Conservation (phyloP, 140 eudicot genomes). For the Erigeron philadelphicus region DNA sequence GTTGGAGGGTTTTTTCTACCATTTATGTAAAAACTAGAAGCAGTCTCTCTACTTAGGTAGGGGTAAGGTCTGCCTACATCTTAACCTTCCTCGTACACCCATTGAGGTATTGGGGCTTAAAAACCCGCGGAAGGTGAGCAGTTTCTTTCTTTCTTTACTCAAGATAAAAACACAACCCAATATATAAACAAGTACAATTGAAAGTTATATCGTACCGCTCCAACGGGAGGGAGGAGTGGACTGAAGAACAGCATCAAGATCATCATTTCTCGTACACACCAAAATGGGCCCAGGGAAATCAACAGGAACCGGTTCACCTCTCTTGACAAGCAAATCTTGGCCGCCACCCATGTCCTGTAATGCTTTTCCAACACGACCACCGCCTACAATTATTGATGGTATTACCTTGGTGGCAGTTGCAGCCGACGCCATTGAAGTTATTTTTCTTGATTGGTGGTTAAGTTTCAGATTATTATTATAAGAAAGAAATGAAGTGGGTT, state of each 20-base stretch:
- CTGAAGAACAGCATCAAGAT: conserved; percentile 75
- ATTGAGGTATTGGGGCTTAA: no score
- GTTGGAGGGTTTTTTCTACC: no score
- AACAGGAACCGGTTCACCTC: conserved; percentile 78
- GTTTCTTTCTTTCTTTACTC: no score
- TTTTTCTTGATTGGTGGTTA: conserved; percentile 27
- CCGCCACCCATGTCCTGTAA: conserved; percentile 78
- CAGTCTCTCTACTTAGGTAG: no score
- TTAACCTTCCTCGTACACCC: no score
- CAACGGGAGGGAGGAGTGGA: conserved; percentile 89
- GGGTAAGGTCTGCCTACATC: no score
- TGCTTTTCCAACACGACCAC: conserved; percentile 87
- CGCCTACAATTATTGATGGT: conserved; percentile 84
- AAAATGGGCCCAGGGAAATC: conserved; percentile 87
- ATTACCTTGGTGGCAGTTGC: conserved; percentile 40
- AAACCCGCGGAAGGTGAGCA: no score
- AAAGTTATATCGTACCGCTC: conserved; percentile 48
- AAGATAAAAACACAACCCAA: no score
- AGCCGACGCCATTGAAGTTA: conserved; percentile 41
- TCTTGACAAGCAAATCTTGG: conserved; percentile 60
- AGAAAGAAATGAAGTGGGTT: conserved; percentile 37
- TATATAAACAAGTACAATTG: no score
- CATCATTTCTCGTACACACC: conserved; percentile 94
- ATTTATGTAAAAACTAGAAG: no score
- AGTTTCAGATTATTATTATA: conserved; percentile 10